These are phyloP conservation scores for Fusarium euwallaceae DNA, from an alignment of 2,329 filamentous ascomycete genomes.

Conservation along the genomic window DNA sequence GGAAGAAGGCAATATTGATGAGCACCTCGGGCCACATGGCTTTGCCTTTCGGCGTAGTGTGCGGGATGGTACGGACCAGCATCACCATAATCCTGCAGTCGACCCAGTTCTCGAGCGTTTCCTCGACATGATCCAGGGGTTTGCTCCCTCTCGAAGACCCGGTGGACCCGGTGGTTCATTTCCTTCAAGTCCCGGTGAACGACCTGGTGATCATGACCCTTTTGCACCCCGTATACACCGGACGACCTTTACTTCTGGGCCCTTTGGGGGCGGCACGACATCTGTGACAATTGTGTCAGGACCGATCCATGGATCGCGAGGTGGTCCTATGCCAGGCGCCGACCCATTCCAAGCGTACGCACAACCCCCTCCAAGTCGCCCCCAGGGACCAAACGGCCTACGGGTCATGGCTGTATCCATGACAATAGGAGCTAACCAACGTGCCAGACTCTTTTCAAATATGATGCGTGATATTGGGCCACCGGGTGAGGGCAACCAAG, in stretches of 20 bases:
- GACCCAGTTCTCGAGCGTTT: conserved; percentile 59
- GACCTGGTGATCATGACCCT: conserved; percentile 25
- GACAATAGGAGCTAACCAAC: conserved; percentile 50
- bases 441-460: conserved; percentile 60
- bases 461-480: conserved; percentile 57
- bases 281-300: conserved; percentile 64
- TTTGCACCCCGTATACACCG: conserved; percentile 52
- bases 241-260: conserved; percentile 54
- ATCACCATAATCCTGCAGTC: conserved; percentile 50
- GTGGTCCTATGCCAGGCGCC: conserved; percentile 34
- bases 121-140: conserved; percentile 58
- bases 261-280: conserved; percentile 57
- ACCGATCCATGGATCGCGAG: conserved; percentile 43
- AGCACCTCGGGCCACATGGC: conserved; percentile 60
- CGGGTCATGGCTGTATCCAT: conserved; percentile 36
- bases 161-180: conserved; percentile 20
- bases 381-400: conserved; percentile 30
- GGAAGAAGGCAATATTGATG: conserved; percentile 70
- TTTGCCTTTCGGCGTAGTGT: conserved; percentile 57
- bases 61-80: conserved; percentile 43
- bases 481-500: conserved; percentile 47
- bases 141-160: conserved; percentile 43
- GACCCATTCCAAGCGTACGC: conserved; percentile 66
- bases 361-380: conserved; percentile 26
- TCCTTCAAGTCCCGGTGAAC: conserved; percentile 26